Evolutionary conservation across 441 rosid species (phyloP).

Genomic region (Lepidium campestre): DNA sequence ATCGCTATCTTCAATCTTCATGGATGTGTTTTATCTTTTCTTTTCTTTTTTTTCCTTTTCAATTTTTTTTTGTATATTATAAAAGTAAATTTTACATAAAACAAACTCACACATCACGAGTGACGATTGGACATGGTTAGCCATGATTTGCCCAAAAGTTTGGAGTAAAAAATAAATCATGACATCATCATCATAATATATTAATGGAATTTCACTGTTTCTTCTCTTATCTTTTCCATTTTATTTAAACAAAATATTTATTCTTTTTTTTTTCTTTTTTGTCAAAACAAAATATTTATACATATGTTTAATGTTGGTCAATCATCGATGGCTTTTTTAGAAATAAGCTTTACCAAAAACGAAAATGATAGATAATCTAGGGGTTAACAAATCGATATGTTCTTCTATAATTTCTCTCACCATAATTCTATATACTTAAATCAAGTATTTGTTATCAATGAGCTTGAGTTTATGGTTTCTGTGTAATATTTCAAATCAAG

Average conservation of each 20-base stretch:
- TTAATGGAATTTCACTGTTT: slow-evolving; percentile 12
- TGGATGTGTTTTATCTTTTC: neutral
- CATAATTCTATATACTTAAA: too few species aligned
- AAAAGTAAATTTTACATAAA: slow-evolving; percentile 4
- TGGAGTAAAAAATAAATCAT: slow-evolving; percentile 12
- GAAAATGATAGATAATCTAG: too few species aligned
- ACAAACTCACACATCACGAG: slow-evolving; percentile 6
- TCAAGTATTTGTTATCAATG: too few species aligned
- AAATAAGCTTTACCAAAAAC: too few species aligned
- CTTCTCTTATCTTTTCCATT: neutral
- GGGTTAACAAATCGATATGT: too few species aligned
- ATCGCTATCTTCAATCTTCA: slow-evolving; percentile 27
- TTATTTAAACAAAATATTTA: neutral
- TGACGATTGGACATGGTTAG: slow-evolving; percentile 8
- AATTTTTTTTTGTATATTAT: neutral
- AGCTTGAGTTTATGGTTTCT: too few species aligned
- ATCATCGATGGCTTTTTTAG: neutral
- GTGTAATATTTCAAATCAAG: too few species aligned
- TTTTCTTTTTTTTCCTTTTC: neutral
- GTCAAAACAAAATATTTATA: neutral
- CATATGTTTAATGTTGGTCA: neutral
- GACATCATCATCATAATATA: slow-evolving; percentile 1
- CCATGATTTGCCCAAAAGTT: slow-evolving; percentile 28
- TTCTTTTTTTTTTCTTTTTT: neutral
- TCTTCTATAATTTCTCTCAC: too few species aligned